phyloP scores from a whole-genome alignment of 2,329 filamentous ascomycete species.

The Hansfordia pulvinata region DNA sequence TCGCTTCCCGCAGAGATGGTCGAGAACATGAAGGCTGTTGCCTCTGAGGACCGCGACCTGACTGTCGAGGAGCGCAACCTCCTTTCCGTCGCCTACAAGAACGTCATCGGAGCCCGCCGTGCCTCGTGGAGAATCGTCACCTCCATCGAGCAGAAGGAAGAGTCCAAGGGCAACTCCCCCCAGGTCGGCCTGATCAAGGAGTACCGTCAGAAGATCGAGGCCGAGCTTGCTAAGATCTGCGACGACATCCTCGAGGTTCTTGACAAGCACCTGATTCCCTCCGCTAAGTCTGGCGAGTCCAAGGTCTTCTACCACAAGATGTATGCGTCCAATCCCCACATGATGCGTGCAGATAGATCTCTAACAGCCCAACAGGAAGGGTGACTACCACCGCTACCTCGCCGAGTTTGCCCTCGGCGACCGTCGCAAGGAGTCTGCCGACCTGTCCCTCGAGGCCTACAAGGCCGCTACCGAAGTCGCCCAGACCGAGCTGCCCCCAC shows the following conservation, averaged over 20 bases:
- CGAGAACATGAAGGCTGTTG: conserved; percentile 99
- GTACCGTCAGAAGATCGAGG: conserved; percentile 97
- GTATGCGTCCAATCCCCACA: conserved; percentile 38
- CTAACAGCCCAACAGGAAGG: conserved; percentile 54
- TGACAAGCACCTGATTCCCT: conserved; percentile 85
- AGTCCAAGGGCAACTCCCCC: conserved; percentile 94
- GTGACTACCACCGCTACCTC: conserved; percentile 91
- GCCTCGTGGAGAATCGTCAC: conserved; percentile 99
- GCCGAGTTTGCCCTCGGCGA: conserved; percentile 88
- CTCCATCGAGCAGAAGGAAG: conserved; percentile 99
- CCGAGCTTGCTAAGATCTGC: conserved; percentile 94
- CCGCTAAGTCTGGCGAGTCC: conserved; percentile 91
- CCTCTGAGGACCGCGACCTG: conserved; percentile 71
- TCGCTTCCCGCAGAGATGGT: conserved; percentile 67
- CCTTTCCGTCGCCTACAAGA: conserved; percentile 98
- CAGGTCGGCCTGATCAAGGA: conserved; percentile 90
- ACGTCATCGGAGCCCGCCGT: conserved; percentile 95
- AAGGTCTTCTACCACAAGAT: conserved; percentile 99
- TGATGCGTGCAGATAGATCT: conserved; percentile 1
- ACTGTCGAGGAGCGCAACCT: conserved; percentile 96
- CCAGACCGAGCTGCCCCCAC: conserved; percentile 96
- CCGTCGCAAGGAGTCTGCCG: conserved; percentile 56
- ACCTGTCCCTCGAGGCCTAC: conserved; percentile 73
- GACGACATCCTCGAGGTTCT: conserved; percentile 94
- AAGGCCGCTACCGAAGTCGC: conserved; percentile 98